Base-by-base conservation (phyloP, 352 stramenopile species). In the Phytophthora fragariae region DNA sequence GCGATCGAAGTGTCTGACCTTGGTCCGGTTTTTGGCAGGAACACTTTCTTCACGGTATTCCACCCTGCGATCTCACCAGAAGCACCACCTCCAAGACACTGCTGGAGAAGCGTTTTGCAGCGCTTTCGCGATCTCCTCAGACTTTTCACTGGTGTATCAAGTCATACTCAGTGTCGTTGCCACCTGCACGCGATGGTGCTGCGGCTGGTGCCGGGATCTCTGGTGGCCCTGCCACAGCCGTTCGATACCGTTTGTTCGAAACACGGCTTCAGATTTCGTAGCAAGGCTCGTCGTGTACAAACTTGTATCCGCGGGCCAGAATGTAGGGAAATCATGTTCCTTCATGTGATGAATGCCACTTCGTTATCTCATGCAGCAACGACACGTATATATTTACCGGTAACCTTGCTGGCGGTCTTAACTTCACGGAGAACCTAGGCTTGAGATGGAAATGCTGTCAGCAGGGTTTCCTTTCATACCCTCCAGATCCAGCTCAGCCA, bases 181-280 rank as follows among this genome's bases (percentile, higher is more conserved):
- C 44, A 50, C 59, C 49, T 21, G 31, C 27, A 24, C 24, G 15
- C 12, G 52, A 46, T 24, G 57, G 33, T 12, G 54, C n/a, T 35
- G 21, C 29, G 17, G 14, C 61, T 63, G 35, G n/a, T 50, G 41
- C 57, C 19, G 58, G 29, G 10, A 12, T 21, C 6, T 50, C 57
- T 60, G 19, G 15, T 63, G 57, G 46, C 11, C 39, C 49, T 65
- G 29, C 31, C n/a, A 68, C 49, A 21, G 82, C 57, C 4, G 75
- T 92, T 67, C 86, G 88, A 50, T 93, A 88, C 68, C 85, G 83
- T 2, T 69, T 94, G 44, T 94, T 94, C 46, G 76, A 93, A 39
- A 94, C 88, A 21, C 27, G 86, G 39, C 65, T 94, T 50, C 73
- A 83, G 53, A 77, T 58, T 35, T 81, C 63, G 39, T 75, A 72